Evolutionary conservation across 2,329 filamentous ascomycete species (phyloP), one percentile per base, ranked within the genome.

Genomic region (Trichothecium sympodiale): DNA sequence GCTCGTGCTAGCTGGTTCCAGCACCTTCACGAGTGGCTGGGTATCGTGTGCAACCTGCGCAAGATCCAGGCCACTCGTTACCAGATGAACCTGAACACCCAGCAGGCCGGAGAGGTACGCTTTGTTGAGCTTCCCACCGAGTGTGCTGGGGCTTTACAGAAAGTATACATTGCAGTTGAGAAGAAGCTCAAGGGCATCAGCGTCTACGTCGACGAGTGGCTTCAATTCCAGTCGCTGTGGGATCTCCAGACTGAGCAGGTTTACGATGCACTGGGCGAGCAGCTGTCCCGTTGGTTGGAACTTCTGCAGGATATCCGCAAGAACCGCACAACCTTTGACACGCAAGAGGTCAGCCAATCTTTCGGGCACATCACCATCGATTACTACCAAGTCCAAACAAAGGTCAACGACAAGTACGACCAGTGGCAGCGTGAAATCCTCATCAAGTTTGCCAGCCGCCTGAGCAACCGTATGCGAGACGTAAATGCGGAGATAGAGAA

Each of bases 391-490:
- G 91, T 98, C 0, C 93, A 98, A 59, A 86, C 89, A 38, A 95
- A 94, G 60, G 91, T 99, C 57, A 98, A 96, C 51, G 86, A 87
- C 49, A 98, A 96, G 57, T 99, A 98, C 54, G 93, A 99, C 54
- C 89, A 96, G 57, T 98, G 93, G 91, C 91, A 99, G 57, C 86
- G 95, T 49, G 91, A 99, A 46, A 94, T 98, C 37, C 69, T 96
- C 27, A 75, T 83, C 47, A 94, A 94, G 55, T 99, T 98, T 59
- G 91, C 87, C 27, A 73, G 74, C 38, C 85, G 91, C 38, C 80
- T 98, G 31, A 86, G 88, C 32, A 83, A 77, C 43, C 83, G 88
- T 34, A 93, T 96, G 78, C 76, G 86, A 33, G 91, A 98, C 51
- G 81, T 95, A 4, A 87, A 91, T 48, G 80, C 83, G 10, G 89